Evolutionary conservation across 75 land plant genomes (phyloP).

Genomic region (Pinus taeda): DNA sequence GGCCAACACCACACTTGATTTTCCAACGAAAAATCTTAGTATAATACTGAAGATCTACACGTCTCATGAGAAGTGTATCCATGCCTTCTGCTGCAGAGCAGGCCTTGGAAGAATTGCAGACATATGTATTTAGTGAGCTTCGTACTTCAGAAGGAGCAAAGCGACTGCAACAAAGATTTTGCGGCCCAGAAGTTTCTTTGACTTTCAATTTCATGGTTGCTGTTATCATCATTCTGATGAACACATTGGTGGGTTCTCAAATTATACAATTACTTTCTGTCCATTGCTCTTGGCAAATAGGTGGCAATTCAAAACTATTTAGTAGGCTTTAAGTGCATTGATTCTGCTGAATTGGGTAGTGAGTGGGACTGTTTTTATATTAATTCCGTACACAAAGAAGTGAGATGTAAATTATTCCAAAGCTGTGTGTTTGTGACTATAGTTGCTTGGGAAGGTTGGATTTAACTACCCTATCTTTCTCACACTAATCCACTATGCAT

Average conservation of each 20-base stretch:
- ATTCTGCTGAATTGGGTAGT: not conserved
- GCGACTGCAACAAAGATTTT: slow-evolving; percentile 57
- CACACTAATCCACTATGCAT: slow-evolving; percentile 49
- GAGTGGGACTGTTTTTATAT: not conserved
- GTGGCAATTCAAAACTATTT: not conserved
- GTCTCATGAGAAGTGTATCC: not conserved
- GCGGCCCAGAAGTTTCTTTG: slow-evolving; percentile 60
- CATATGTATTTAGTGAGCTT: slow-evolving; percentile 42
- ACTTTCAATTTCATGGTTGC: slow-evolving; percentile 65
- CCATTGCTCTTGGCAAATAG: not conserved
- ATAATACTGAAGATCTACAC: not conserved
- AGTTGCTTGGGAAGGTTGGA: slow-evolving; percentile 70
- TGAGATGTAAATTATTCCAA: not conserved
- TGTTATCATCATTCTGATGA: slow-evolving; percentile 60
- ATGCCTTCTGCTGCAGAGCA: slow-evolving; percentile 21
- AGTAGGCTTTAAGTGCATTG: not conserved
- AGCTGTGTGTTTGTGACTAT: slow-evolving; percentile 5
- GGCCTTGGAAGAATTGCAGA: slow-evolving; percentile 46
- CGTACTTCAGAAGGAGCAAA: slow-evolving; percentile 61
- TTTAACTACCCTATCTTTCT: slow-evolving; percentile 71
- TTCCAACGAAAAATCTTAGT: not conserved
- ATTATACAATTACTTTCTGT: not conserved
- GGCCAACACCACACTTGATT: not conserved
- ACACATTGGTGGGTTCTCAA: slow-evolving; percentile 44
- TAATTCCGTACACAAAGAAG: not conserved